Evolutionary conservation across 148 eudicot species (phyloP).

Genomic region (Nyssa sinensis): DNA sequence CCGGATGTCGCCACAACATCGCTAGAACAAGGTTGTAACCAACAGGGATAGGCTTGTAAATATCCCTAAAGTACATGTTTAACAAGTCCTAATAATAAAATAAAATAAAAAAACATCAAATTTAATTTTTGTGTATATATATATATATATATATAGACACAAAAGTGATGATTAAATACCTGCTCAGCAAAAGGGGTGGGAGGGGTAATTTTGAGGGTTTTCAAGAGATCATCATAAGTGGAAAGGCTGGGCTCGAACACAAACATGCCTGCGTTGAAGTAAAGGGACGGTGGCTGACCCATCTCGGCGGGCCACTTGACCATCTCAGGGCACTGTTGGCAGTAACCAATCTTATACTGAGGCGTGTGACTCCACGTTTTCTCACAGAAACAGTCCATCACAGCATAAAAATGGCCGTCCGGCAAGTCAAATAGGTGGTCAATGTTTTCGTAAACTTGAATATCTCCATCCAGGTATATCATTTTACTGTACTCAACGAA

Average conservation of each 20-base stretch:
- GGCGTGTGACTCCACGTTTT: conserved; percentile 36
- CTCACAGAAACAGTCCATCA: conserved; percentile 45
- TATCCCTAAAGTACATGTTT: conserved; percentile 35
- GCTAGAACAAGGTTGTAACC: conserved; percentile 34
- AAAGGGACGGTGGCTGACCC: conserved; percentile 29
- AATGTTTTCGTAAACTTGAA: conserved; percentile 34
- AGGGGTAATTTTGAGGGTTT: conserved; percentile 28
- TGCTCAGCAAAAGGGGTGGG: conserved; percentile 40
- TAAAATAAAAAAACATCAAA: too few species aligned
- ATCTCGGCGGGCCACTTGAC: conserved; percentile 30
- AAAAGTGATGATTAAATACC: background rate
- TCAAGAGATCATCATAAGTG: too few species aligned
- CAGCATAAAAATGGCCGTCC: conserved; percentile 34
- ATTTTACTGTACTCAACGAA: conserved; percentile 40
- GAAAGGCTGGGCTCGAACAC: too few species aligned
- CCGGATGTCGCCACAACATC: conserved; percentile 42
- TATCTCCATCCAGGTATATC: too few species aligned
- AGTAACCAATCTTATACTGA: conserved; percentile 33
- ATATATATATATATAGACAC: too few species aligned
- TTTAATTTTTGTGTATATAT: too few species aligned
- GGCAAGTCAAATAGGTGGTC: conserved; percentile 39
- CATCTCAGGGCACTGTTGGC: conserved; percentile 36
- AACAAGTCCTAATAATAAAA: conserved; percentile 30
- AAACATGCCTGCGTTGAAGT: too few species aligned
- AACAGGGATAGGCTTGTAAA: conserved; percentile 32